These are phyloP conservation scores for Mucuna pruriens DNA, from an alignment of 306 rosid species.

Conservation along the genomic window DNA sequence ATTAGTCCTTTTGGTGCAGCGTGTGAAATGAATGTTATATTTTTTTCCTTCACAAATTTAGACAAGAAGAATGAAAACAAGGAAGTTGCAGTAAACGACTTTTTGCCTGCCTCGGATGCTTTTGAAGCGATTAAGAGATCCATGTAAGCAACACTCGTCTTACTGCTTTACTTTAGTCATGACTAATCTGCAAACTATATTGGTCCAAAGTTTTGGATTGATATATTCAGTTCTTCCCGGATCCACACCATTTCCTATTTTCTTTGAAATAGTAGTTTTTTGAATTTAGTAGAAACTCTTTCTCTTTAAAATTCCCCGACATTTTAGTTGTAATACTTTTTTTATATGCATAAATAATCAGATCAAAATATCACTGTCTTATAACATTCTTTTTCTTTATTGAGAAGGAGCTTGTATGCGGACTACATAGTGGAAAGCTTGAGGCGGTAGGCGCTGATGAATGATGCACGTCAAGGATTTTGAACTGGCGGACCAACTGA, in stretches of 20 bases:
- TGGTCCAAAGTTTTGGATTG: conserved; percentile 6
- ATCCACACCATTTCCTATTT: not conserved
- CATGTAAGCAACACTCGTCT: conserved; percentile 60
- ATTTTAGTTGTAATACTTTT: not conserved
- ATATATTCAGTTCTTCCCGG: not conserved
- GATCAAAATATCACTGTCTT: not conserved
- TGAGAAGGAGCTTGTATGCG: conserved; percentile 81
- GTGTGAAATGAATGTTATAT: not conserved
- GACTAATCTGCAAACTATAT: not conserved
- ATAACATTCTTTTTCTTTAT: not conserved
- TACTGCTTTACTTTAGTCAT: not conserved
- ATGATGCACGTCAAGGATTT: not conserved
- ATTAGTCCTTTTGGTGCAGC: not conserved
- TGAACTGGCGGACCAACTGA: not conserved
- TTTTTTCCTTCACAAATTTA: conserved; percentile 54
- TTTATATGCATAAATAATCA: not conserved
- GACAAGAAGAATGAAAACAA: conserved; percentile 97
- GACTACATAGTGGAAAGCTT: conserved; percentile 94
- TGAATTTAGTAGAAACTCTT: not conserved
- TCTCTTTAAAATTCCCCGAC: not conserved
- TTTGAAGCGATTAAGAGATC: conserved; percentile 74
- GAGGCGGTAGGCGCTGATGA: conserved; percentile 71
- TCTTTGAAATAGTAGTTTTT: not conserved
- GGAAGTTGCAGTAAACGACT: conserved; percentile 90
- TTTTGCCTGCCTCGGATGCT: conserved; percentile 85